Evolutionary conservation across 371 early-diverging fungal genomes (phyloP).

Genomic region (Lichtheimia hyalospora): DNA sequence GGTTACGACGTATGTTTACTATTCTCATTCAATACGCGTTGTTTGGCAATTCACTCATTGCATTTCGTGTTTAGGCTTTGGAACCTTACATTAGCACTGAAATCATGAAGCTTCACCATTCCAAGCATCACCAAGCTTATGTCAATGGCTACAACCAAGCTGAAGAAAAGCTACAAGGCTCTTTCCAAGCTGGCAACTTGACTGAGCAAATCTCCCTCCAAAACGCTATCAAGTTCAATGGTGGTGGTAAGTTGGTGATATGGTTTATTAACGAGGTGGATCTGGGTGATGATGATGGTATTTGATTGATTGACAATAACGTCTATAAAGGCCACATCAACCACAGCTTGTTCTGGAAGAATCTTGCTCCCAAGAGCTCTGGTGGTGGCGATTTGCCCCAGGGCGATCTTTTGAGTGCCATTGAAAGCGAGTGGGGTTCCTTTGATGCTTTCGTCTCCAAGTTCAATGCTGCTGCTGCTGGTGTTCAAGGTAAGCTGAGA

Average conservation of each 20-base stretch:
- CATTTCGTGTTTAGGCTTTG: conserved; percentile 69
- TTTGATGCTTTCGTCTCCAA: conserved; percentile 78
- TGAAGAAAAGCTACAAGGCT: conserved; percentile 72
- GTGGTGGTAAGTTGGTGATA: conserved; percentile 70
- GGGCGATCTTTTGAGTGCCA: conserved; percentile 69
- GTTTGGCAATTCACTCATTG: neutral
- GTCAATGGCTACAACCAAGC: conserved; percentile 59
- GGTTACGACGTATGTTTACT: conserved; percentile 54
- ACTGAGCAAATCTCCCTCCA: conserved; percentile 76
- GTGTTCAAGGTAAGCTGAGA: conserved; percentile 71
- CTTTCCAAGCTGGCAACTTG: conserved; percentile 72
- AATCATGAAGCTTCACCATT: conserved; percentile 96
- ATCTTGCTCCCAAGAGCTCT: conserved; percentile 80
- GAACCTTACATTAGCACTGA: conserved; percentile 93
- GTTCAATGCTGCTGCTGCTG: conserved; percentile 84
- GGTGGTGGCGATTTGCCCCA: conserved; percentile 76
- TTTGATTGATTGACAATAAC: conserved; percentile 1
- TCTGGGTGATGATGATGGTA: no score
- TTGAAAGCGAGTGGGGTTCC: conserved; percentile 87
- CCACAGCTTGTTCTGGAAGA: conserved; percentile 96
- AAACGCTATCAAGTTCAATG: conserved; percentile 88
- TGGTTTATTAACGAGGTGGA: neutral
- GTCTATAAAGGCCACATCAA: conserved; percentile 85
- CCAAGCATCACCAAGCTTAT: conserved; percentile 93
- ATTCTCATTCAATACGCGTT: neutral